Evolutionary conservation across 225 moss, liverwort and hornwort genomes (phyloP).

Genomic region (Bryum argenteum): DNA sequence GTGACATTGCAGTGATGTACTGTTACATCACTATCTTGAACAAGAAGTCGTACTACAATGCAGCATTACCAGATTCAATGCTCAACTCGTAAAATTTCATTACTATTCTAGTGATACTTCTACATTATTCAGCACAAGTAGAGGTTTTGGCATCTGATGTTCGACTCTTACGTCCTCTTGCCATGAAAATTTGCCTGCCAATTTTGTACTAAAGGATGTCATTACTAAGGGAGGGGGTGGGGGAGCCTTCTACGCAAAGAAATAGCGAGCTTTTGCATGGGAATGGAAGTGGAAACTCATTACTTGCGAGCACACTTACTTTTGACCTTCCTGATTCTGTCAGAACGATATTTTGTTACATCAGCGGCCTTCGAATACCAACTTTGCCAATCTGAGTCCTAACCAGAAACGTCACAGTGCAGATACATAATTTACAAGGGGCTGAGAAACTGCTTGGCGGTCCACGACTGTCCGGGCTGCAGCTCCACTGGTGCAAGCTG

Average conservation of each 20-base stretch:
- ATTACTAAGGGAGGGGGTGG: no score
- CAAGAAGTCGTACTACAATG: no score
- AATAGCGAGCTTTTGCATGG: background rate
- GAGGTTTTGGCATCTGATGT: no score
- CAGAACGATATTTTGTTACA: background rate
- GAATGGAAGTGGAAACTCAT: background rate
- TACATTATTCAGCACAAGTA: no score
- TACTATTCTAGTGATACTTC: no score
- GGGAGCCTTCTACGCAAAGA: no score
- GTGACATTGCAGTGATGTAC: no score
- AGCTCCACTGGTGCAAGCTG: slow-evolving; percentile 72
- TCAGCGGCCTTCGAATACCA: slow-evolving; percentile 18
- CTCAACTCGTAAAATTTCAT: no score
- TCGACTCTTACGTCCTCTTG: no score
- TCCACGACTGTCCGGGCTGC: slow-evolving; percentile 70
- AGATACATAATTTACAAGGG: slow-evolving; percentile 39
- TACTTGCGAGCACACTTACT: background rate
- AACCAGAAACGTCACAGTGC: slow-evolving; percentile 7
- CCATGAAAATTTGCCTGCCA: no score
- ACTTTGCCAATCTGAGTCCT: slow-evolving; percentile 13
- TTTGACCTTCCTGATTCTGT: background rate
- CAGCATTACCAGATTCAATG: no score
- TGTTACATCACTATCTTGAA: no score
- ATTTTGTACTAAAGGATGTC: background rate
- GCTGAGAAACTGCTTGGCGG: slow-evolving; percentile 60